Evolutionary conservation across 225 moss, liverwort and hornwort species (phyloP).

Genomic region (Asterella californica): DNA sequence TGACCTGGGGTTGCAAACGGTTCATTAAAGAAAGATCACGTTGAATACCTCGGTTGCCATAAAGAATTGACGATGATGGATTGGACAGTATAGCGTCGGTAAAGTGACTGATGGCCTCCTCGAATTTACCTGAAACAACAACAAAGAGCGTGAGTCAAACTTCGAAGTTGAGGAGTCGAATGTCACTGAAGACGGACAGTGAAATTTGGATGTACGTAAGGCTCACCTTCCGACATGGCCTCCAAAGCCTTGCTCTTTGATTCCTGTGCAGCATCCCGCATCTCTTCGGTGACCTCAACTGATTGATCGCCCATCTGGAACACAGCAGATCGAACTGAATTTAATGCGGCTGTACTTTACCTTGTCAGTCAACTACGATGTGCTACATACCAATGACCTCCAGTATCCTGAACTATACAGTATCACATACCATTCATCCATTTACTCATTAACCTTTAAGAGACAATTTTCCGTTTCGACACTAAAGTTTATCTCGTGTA

Average conservation of each 20-base stretch:
- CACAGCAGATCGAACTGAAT: background rate
- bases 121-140: slow-evolving; percentile 54
- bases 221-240: slow-evolving; percentile 65
- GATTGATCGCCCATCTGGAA: slow-evolving; percentile 78
- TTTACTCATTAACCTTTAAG: no score
- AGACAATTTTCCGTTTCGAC: no score
- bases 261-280: slow-evolving; percentile 77
- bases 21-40: background rate
- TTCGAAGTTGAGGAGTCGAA: background rate
- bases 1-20: background rate
- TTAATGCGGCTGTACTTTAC: background rate
- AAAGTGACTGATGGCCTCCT: slow-evolving; percentile 59
- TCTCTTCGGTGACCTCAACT: slow-evolving; percentile 82
- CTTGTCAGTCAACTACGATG: background rate
- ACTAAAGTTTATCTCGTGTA: no score
- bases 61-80: slow-evolving; percentile 79
- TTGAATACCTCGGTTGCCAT: slow-evolving; percentile 72
- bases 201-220: background rate
- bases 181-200: background rate
- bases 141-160: background rate
- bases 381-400: background rate
- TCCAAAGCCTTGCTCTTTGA: slow-evolving; percentile 70
- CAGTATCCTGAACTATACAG: no score
- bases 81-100: slow-evolving; percentile 82
- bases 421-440: no score